Evolutionary conservation across 352 stramenopile species (phyloP).

Genomic region (Globisporangium carolinianum): DNA sequence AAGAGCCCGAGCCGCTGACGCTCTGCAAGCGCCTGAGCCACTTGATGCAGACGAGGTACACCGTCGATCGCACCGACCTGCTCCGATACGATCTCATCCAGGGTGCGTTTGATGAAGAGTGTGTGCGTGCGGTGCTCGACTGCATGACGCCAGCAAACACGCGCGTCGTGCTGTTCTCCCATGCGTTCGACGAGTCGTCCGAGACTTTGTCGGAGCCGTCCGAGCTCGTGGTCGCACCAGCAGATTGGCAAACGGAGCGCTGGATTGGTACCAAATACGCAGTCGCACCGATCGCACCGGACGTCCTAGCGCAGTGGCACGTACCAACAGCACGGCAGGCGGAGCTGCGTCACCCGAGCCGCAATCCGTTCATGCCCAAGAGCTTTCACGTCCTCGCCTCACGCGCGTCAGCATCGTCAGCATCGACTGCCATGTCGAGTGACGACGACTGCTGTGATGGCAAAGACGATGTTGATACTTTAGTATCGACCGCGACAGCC

Average conservation of each 20-base stretch:
- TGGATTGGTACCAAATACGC: slow-evolving; percentile 65
- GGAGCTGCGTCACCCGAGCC: slow-evolving; percentile 14
- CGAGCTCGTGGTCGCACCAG: slow-evolving; percentile 3
- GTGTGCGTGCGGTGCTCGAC: slow-evolving; percentile 22
- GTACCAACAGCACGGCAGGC: not conserved
- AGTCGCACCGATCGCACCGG: slow-evolving; percentile 21
- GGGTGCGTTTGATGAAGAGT: slow-evolving; percentile 29
- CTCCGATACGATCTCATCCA: slow-evolving; percentile 53
- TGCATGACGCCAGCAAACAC: slow-evolving; percentile 45
- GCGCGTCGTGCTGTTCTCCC: slow-evolving; percentile 51
- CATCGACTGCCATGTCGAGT: too few relatives aligned
- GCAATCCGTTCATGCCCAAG: slow-evolving; percentile 68
- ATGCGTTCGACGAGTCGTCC: slow-evolving; percentile 23
- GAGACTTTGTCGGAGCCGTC: too few relatives aligned
- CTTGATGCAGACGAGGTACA: slow-evolving; percentile 42
- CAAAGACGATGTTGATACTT: not conserved
- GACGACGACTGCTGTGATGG: not conserved
- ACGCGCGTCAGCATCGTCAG: too few relatives aligned
- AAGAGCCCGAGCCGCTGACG: slow-evolving; percentile 31
- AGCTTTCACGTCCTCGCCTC: slow-evolving; percentile 29
- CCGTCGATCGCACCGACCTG: slow-evolving; percentile 35
- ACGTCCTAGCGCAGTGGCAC: slow-evolving; percentile 21
- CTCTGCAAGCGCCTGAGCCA: slow-evolving; percentile 45
- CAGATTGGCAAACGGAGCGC: slow-evolving; percentile 20
- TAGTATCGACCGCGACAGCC: slow-evolving; percentile 5